Conservation (phyloP, 2,329 filamentous ascomycete species). For the Calonectria honghensis region DNA sequence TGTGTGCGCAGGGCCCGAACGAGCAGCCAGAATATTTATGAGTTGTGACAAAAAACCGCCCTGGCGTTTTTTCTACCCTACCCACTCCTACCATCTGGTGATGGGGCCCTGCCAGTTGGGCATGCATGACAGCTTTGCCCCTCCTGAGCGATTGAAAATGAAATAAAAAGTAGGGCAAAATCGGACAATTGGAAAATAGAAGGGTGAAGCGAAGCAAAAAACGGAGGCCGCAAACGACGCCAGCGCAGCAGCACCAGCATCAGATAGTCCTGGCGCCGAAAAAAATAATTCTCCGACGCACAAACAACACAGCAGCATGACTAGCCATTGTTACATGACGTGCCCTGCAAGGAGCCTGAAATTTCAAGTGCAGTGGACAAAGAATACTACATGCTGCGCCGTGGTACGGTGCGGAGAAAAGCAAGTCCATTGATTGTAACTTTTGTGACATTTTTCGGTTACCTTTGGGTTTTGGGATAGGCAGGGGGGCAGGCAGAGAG, state of each 20-base stretch:
- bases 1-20: conserved; percentile 2
- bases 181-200: neutral
- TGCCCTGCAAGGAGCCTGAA: conserved; percentile 18
- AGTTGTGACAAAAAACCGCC: conserved; percentile 15
- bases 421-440: no score
- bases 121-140: conserved; percentile 31
- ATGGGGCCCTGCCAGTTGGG: conserved; percentile 34
- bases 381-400: neutral
- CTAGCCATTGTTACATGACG: conserved; percentile 35
- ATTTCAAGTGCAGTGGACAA: neutral
- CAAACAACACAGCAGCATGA: conserved; percentile 40
- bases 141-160: neutral
- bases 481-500: neutral
- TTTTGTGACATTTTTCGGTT: no score
- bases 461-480: neutral
- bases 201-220: conserved; percentile 26
- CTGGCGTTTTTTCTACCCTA: conserved; percentile 9
- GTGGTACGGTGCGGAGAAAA: conserved; percentile 8
- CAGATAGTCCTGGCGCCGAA: conserved; percentile 17
- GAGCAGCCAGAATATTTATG: neutral
- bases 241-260: conserved; percentile 26
- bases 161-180: conserved; percentile 9
- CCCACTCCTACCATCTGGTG: neutral
- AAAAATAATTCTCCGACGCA: conserved; percentile 37
- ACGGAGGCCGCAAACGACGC: conserved; percentile 19